Conservation (phyloP, 257 asterid species). For the Solanum chmielewskii region DNA sequence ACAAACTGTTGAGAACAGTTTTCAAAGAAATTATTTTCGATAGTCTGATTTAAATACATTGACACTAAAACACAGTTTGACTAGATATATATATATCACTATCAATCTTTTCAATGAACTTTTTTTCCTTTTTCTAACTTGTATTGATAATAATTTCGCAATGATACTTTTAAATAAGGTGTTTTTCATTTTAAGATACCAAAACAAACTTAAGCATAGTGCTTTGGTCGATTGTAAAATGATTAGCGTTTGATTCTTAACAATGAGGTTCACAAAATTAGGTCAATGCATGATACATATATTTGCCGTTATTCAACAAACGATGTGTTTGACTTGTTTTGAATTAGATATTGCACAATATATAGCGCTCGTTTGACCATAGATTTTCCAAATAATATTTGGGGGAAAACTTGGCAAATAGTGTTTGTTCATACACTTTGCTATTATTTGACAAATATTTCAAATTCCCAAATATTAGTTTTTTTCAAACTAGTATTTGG, state of each 20-base stretch:
- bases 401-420: accelerated
- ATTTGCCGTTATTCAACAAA: background rate
- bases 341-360: background rate
- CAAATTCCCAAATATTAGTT: accelerated
- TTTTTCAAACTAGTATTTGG: too few relatives aligned
- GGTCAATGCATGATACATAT: background rate
- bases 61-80: background rate
- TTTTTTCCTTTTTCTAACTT: background rate
- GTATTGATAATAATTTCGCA: background rate
- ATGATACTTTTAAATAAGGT: background rate
- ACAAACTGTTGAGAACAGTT: background rate
- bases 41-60: too few relatives aligned
- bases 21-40: accelerated
- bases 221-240: background rate
- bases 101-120: background rate
- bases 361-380: too few relatives aligned
- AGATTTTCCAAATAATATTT: too few relatives aligned
- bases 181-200: background rate
- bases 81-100: background rate
- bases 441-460: too few relatives aligned
- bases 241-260: background rate
- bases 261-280: background rate
- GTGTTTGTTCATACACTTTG: too few relatives aligned
- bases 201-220: background rate
- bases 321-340: background rate